A percentile compares a stretch with the other conserved stretches of the same genome.
Evolutionary conservation across 78 protist species (phyloP).

Genomic region (Speleostelium caveatum): DNA sequence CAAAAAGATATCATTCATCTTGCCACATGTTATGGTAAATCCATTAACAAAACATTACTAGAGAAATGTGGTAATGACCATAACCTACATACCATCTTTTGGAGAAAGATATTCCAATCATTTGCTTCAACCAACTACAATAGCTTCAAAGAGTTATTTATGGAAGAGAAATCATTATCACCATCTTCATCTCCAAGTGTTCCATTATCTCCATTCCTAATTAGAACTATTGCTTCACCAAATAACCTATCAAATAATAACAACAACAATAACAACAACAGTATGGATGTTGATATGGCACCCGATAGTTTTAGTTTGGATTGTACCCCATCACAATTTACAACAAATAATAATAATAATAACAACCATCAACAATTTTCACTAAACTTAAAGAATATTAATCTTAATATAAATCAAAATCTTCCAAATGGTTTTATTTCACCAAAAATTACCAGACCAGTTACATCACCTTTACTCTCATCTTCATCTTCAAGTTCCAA

Average conservation of each 20-base stretch:
- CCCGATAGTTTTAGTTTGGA: neutral
- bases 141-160: constrained; percentile 19
- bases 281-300: constrained; percentile 21
- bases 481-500: neutral
- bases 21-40: constrained; percentile 32
- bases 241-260: neutral
- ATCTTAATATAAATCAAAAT: neutral
- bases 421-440: constrained; percentile 49
- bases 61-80: constrained; percentile 18
- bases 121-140: constrained; percentile 11
- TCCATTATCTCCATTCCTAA: constrained; percentile 60
- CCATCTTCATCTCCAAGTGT: constrained; percentile 55
- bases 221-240: constrained; percentile 25
- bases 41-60: neutral
- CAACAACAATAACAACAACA: neutral
- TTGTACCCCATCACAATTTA: neutral
- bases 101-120: constrained; percentile 38
- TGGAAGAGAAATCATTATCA: constrained; percentile 10
- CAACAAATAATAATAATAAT: neutral
- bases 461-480: constrained; percentile 16
- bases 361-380: neutral
- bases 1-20: constrained; percentile 37
- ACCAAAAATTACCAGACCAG: constrained; percentile 20
- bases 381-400: neutral
- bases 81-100: constrained; percentile 5